Percentiles rank a stretch among this genome's conserved stretches.
These are phyloP conservation scores for Solanum piurae DNA, from an alignment of 257 asterid species.

Conservation along the genomic window DNA sequence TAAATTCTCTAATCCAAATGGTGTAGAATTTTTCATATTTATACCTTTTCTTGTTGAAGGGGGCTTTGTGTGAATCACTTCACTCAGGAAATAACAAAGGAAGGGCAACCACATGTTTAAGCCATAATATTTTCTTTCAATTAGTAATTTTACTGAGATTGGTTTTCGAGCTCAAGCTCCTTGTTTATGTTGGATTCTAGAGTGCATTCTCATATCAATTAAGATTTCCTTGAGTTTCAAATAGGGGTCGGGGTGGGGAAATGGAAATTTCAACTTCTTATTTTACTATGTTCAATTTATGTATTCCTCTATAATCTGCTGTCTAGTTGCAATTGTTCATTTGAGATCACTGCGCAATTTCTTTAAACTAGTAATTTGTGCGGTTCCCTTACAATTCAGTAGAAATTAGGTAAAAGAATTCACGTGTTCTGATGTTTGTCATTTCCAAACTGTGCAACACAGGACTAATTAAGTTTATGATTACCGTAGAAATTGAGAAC, in stretches of 20 bases:
- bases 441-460: background rate
- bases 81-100: background rate
- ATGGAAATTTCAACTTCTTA: background rate
- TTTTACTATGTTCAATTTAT: background rate
- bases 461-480: background rate
- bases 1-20: background rate
- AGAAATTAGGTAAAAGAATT: background rate
- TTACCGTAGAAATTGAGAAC: background rate
- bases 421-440: background rate
- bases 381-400: background rate
- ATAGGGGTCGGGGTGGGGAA: background rate
- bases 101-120: background rate
- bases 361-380: background rate
- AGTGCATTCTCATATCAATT: background rate
- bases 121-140: background rate
- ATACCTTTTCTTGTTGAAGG: background rate
- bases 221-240: background rate
- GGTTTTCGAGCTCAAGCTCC: background rate
- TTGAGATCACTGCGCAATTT: background rate
- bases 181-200: background rate
- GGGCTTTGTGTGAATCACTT: background rate
- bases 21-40: constrained; percentile 1
- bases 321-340: background rate
- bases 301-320: background rate
- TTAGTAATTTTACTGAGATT: background rate